A percentile compares a stretch with the other conserved stretches of the same genome.
phyloP scores from a whole-genome alignment of 1,284 basidiomycete species.

The Rhizoctonia solani region DNA sequence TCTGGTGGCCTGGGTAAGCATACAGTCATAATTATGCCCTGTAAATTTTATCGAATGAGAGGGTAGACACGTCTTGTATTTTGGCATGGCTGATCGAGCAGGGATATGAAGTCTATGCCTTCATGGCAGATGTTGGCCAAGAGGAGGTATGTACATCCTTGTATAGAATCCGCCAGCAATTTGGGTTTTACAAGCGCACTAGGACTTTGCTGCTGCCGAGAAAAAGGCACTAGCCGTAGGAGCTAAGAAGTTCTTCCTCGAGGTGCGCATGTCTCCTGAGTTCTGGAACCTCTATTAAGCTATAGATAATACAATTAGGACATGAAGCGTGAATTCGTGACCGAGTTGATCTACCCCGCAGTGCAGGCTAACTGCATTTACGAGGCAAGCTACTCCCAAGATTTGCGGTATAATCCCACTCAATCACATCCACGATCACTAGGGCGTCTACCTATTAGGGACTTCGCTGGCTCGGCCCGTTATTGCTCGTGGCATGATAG shows the following conservation, averaged over 20 bases:
- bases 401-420: not conserved
- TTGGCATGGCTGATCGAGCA: constrained; percentile 97
- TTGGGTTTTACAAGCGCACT: not conserved
- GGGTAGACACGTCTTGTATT: constrained; percentile 91
- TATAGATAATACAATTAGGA: constrained; percentile 59
- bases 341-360: constrained; percentile 96
- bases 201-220: constrained; percentile 95
- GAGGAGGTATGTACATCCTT: constrained; percentile 70
- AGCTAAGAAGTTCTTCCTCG: constrained; percentile 93
- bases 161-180: not conserved
- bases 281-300: not conserved
- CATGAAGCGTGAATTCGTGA: constrained; percentile 93
- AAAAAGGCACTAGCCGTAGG: constrained; percentile 91
- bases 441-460: constrained; percentile 97
- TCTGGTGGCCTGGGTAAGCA: constrained; percentile 92
- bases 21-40: not conserved
- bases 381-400: constrained; percentile 59
- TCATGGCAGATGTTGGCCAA: constrained; percentile 99
- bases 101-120: constrained; percentile 96
- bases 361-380: constrained; percentile 99
- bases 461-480: constrained; percentile 98
- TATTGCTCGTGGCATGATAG: constrained; percentile 99
- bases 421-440: not conserved
- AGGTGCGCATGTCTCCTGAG: constrained; percentile 55
- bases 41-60: not conserved